These are phyloP conservation scores for Luffa acutangula DNA, from an alignment of 306 rosid species.

Conservation along the genomic window DNA sequence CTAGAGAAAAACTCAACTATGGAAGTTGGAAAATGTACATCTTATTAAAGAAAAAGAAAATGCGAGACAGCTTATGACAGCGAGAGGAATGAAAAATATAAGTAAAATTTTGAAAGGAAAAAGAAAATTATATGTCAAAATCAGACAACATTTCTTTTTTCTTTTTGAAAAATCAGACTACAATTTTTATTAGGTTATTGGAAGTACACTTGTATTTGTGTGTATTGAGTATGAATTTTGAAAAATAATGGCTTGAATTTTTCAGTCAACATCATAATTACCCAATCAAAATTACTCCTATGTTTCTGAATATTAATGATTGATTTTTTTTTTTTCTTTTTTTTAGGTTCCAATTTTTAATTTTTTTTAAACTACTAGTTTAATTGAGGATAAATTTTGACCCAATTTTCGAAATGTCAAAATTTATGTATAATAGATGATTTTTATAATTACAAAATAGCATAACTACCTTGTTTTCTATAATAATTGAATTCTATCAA, in stretches of 20 bases:
- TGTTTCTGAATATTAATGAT: neutral
- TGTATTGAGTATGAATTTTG: neutral
- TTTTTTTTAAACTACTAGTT: neutral
- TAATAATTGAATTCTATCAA: neutral
- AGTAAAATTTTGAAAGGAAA: neutral
- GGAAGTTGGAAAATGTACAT: neutral
- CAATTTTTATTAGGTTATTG: neutral
- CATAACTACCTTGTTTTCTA: neutral
- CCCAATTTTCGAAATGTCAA: neutral
- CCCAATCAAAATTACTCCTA: neutral
- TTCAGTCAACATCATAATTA: neutral
- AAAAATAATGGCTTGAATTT: neutral
- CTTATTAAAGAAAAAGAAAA: neutral
- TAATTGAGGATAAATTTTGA: neutral
- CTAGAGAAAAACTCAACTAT: neutral
- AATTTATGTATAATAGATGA: neutral
- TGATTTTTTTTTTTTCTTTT: neutral
- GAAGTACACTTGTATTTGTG: neutral
- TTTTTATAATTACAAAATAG: neutral
- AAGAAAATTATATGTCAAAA: neutral
- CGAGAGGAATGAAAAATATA: neutral
- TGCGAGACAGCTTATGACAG: constrained; percentile 1
- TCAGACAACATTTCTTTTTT: neutral
- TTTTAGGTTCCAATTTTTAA: neutral
- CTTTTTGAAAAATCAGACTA: neutral